Percentiles rank a stretch among this genome's conserved stretches.
Evolutionary conservation across 345 rosid species (phyloP).

Genomic region (Salix udensis): DNA sequence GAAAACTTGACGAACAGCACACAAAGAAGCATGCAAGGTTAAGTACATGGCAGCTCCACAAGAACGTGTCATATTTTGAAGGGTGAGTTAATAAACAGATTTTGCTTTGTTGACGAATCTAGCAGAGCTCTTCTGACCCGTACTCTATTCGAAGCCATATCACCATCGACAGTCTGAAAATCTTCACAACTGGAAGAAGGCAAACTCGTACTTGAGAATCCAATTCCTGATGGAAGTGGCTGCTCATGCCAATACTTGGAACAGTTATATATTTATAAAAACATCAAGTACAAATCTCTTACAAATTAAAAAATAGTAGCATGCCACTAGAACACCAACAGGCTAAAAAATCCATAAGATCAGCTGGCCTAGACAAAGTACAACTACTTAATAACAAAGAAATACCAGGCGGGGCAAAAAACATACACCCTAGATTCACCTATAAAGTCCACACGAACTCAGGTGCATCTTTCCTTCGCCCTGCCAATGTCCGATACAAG

Average conservation of each 20-base stretch:
- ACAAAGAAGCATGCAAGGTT: not conserved
- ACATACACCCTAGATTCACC: slow-evolving; percentile 14
- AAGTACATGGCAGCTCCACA: not conserved
- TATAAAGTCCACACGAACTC: slow-evolving; percentile 62
- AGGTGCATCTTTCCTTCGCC: slow-evolving; percentile 77
- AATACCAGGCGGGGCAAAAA: slow-evolving; percentile 3
- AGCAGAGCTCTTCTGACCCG: not conserved
- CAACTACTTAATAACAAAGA: slow-evolving; percentile 15
- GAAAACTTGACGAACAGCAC: not conserved
- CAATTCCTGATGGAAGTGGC: not conserved
- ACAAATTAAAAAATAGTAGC: slow-evolving; percentile 20
- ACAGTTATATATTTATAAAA: slow-evolving; percentile 12
- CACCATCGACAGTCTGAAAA: not conserved
- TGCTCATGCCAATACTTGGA: slow-evolving; percentile 9
- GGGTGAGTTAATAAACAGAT: not conserved
- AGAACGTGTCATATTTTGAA: not conserved
- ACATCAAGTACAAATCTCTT: slow-evolving; percentile 25
- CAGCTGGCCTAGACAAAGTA: slow-evolving; percentile 26
- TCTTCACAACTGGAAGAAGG: not conserved
- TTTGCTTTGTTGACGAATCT: not conserved
- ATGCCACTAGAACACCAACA: slow-evolving; percentile 25
- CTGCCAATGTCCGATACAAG: slow-evolving; percentile 74
- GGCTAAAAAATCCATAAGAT: slow-evolving; percentile 24
- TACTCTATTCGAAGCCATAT: not conserved
- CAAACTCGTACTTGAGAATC: not conserved